Base-by-base conservation (phyloP, 495 filamentous ascomycete species). In the Penicillium psychrofluorescens region DNA sequence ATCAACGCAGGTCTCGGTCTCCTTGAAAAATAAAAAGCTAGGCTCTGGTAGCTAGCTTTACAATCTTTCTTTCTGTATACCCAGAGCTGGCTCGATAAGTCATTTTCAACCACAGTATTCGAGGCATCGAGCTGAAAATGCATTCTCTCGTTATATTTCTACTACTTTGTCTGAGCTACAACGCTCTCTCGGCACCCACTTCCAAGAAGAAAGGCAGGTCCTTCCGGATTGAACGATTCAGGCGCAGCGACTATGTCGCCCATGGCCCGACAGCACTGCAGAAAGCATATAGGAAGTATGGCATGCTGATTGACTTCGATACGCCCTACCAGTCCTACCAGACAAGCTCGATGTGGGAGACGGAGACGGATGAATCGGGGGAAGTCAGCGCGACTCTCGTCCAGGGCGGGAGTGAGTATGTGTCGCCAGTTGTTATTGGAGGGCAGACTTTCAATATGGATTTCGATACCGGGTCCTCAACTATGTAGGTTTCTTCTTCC, bases 391-490 rank as follows among this genome's bases (percentile, higher is more conserved):
- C 82, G 7, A 75, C 69, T 10, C 83, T 83, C 4, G 79, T 80
- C 35, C 50, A 69, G 36, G 72, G 77, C 38, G 83, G 84, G 43
- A 68, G 76, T 14, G 80, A 87, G 41, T 95, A 87, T 52, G 69
- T 91, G 11, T 77, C 80, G 11, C 80, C 82, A 0, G 81, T 90
- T 29, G 71, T 55, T 6, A 79, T 95, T 54, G 88, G 88, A 35
- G 83, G 80, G 2, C 85, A 91, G 59, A 77, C 68, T 6, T 47
- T 92, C 44, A 79, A 81, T 48, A 68, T 95, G 57, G 79, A 90
- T 53, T 87, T 95, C 59, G 88, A 95, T 61, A 86, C 86, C 12
- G 88, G 88, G 41, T 89, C 84, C 6, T 77, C 88, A 11, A 88
- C 92, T 60, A 67, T 95, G 67, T 88, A 79, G 65, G 84, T 77